Evolutionary conservation across 2,329 filamentous ascomycete species (phyloP).

Genomic region (Rhinocladiella mackenziei): DNA sequence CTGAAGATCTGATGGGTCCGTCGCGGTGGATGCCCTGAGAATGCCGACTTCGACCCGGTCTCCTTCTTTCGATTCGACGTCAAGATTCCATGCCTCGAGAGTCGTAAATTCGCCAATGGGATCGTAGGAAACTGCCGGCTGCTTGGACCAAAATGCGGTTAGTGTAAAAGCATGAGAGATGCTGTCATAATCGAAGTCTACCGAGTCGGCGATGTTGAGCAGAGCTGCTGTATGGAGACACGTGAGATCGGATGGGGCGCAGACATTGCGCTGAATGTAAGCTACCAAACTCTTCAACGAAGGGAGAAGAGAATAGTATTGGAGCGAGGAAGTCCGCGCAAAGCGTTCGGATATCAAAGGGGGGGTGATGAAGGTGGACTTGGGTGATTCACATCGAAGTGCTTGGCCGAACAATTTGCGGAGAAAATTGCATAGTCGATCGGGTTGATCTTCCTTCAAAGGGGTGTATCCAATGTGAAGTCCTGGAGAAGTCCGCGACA

Average conservation of each 20-base stretch:
- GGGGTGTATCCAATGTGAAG: constrained; percentile 77
- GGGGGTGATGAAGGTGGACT: constrained; percentile 61
- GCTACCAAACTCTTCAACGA: constrained; percentile 53
- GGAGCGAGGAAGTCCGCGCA: constrained; percentile 59
- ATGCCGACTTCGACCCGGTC: constrained; percentile 69
- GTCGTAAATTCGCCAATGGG: constrained; percentile 24
- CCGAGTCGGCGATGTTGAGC: constrained; percentile 51
- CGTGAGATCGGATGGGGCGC: constrained; percentile 42
- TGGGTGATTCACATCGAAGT: constrained; percentile 51
- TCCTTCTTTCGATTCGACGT: constrained; percentile 14
- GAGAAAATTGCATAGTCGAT: constrained; percentile 56
- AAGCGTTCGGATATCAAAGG: constrained; percentile 56
- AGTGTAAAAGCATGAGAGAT: constrained; percentile 63
- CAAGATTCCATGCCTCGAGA: constrained; percentile 46
- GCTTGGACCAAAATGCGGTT: constrained; percentile 57
- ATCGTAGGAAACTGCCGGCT: constrained; percentile 29
- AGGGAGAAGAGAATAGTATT: constrained; percentile 66
- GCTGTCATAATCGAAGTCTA: constrained; percentile 76
- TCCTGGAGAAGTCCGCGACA: constrained; percentile 71
- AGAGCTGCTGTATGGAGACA: constrained; percentile 53
- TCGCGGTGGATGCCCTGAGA: constrained; percentile 57
- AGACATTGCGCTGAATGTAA: constrained; percentile 54
- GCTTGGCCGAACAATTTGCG: constrained; percentile 53
- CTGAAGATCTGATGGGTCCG: constrained; percentile 67
- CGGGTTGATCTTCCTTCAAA: constrained; percentile 15